Percentiles rank a stretch among this genome's conserved stretches.
These are phyloP conservation scores for Tieghemostelium lacteum DNA, from an alignment of 78 protist species.

Conservation along the genomic window DNA sequence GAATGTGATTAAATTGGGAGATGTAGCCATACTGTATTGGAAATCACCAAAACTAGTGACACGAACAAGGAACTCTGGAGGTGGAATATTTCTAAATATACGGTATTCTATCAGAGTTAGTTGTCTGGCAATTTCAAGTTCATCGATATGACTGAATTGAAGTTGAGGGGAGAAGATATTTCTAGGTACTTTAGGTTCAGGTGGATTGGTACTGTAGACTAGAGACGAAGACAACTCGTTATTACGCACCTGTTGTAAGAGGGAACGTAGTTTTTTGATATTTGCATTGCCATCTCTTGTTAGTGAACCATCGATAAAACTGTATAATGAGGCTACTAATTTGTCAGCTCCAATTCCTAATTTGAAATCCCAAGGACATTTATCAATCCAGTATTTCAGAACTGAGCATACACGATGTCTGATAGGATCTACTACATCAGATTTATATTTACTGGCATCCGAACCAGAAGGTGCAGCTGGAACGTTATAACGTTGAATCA, in stretches of 20 bases:
- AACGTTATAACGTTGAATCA: conserved; percentile 58
- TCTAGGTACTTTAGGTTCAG: conserved; percentile 76
- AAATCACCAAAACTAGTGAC: conserved; percentile 60
- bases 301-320: conserved; percentile 67
- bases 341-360: conserved; percentile 31
- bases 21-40: conserved; percentile 54
- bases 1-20: conserved; percentile 49
- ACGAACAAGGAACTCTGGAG: conserved; percentile 67
- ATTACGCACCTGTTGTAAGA: neutral
- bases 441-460: conserved; percentile 7
- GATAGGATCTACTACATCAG: conserved; percentile 31
- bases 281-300: conserved; percentile 44
- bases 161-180: conserved; percentile 73
- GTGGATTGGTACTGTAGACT: conserved; percentile 51
- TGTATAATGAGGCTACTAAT: conserved; percentile 39
- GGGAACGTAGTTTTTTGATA: conserved; percentile 21
- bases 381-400: conserved; percentile 67
- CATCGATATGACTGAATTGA: conserved; percentile 41
- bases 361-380: conserved; percentile 76
- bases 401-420: conserved; percentile 29
- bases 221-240: neutral
- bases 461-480: conserved; percentile 7
- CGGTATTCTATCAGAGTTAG: conserved; percentile 55
- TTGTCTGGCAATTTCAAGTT: conserved; percentile 71
- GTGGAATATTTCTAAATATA: conserved; percentile 48